These are phyloP conservation scores for Diaporthe humulicola DNA, from an alignment of 2,329 filamentous ascomycete genomes.

Conservation along the genomic window DNA sequence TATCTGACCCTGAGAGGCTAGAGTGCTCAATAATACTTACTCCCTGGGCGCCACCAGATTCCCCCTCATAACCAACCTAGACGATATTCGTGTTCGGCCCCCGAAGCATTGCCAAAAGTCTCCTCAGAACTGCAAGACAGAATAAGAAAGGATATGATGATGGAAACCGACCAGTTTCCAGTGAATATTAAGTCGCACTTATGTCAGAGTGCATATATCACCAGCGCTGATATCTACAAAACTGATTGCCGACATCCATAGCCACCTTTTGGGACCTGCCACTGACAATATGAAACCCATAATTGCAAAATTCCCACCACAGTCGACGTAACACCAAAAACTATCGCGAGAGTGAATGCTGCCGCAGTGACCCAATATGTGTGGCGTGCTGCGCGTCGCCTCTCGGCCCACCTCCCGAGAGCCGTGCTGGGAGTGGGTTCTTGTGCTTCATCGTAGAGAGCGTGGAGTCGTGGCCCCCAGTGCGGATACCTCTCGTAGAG, in stretches of 20 bases:
- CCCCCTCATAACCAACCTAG: too few species aligned
- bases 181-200: too few species aligned
- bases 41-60: too few species aligned
- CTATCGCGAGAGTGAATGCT: not conserved
- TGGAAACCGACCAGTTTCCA: too few species aligned
- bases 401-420: not conserved
- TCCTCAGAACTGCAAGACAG: too few species aligned
- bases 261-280: not conserved
- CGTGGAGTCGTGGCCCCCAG: not conserved
- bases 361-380: not conserved
- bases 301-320: not conserved
- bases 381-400: not conserved
- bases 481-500: not conserved
- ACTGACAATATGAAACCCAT: slow-evolving; percentile 10
- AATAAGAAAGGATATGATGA: too few species aligned
- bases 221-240: too few species aligned
- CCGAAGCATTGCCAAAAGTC: too few species aligned
- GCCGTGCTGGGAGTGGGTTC: not conserved
- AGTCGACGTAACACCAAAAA: not conserved
- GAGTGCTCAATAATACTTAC: too few species aligned
- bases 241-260: not conserved
- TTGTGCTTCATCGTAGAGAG: not conserved
- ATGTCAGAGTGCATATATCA: too few species aligned
- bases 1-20: too few species aligned
- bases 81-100: too few species aligned